Conservation (phyloP, 192 early-diverging fungal species). For the Backusella circina region DNA sequence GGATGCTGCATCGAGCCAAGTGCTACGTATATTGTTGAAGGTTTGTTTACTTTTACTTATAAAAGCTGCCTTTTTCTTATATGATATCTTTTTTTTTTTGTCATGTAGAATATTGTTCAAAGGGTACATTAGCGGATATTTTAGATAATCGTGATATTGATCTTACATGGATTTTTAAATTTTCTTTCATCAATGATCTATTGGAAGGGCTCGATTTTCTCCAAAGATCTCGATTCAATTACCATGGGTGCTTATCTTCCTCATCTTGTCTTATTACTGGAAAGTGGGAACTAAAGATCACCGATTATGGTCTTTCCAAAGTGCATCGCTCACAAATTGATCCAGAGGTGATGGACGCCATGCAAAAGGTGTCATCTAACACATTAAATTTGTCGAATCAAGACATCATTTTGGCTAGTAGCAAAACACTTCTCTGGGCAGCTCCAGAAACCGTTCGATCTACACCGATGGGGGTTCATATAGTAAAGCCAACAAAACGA, state of each 20-base stretch:
- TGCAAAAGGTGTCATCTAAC: neutral
- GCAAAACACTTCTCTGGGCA: conserved; percentile 27
- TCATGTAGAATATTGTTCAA: conserved; percentile 34
- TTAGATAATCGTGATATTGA: conserved; percentile 39
- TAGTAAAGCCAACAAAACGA: conserved; percentile 25
- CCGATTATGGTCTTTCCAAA: conserved; percentile 37
- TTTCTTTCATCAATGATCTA: conserved; percentile 42
- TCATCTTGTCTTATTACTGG: conserved; percentile 38
- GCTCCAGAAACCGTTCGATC: conserved; percentile 32
- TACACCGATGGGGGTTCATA: conserved; percentile 17
- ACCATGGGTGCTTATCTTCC: conserved; percentile 39
- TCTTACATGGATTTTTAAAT: conserved; percentile 45
- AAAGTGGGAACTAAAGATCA: conserved; percentile 42
- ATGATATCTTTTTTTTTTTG: neutral
- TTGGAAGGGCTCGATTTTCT: conserved; percentile 41
- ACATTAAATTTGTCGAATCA: neutral
- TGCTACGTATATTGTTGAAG: conserved; percentile 40
- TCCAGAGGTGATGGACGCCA: neutral
- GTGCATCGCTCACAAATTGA: conserved; percentile 23
- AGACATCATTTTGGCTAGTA: neutral
- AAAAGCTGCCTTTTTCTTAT: neutral
- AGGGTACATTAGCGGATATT: conserved; percentile 36
- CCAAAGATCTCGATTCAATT: conserved; percentile 38
- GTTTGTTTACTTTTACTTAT: conserved; percentile 8
- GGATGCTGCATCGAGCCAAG: conserved; percentile 32